Base-by-base conservation (phyloP, 2,329 filamentous ascomycete genomes). In the Arthrocladium fulminans region DNA sequence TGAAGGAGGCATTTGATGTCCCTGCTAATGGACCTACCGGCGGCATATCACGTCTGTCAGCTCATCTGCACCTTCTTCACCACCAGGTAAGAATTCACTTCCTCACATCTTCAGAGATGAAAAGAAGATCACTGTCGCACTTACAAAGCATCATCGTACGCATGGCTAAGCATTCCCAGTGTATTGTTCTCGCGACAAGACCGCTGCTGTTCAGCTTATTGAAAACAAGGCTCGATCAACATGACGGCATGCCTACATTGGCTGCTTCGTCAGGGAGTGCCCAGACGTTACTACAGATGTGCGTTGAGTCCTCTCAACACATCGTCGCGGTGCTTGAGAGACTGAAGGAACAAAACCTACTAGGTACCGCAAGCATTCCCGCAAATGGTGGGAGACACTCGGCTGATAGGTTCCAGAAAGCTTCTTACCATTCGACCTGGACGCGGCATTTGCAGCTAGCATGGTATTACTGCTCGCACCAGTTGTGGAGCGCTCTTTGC, bases 401-500 rank as follows among this genome's bases (percentile, higher is more conserved):
- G 35, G 47, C 15, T 38, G 19, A 39, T 49, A 30, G 54, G 3
- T 2, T 12, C 0, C 12, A 74, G 72, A 74, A 57, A 70, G 66
- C 0, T 75, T 75, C 50, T 64, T 75, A 0, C 70, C 71, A 0
- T 73, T 73, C 44, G 71, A 74, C 48, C 62, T 73, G 0, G 71
- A 74, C 35, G 61, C 69, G 0, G 57, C 70, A 0, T 73, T 71
- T 12, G 64, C 70, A 0, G 70, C 72, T 0, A 67, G 65, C 1
- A 61, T 72, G n/a, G 63, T 68, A 9, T 59, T 73, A 0, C 54
- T 72, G 0, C 54, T 73, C 1, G 66, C 61, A 1, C 56, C 69
- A 0, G 55, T 63, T 41, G 58, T 72, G 10, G 66, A 71, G 37
- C 51, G 59, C n/a, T 35, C 32, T 5, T 35, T 35, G n/a, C 6